Percentiles rank a stretch among this genome's conserved stretches.
phyloP scores from a whole-genome alignment of 2,329 filamentous ascomycete species.

The Cryphonectria carpinicola region DNA sequence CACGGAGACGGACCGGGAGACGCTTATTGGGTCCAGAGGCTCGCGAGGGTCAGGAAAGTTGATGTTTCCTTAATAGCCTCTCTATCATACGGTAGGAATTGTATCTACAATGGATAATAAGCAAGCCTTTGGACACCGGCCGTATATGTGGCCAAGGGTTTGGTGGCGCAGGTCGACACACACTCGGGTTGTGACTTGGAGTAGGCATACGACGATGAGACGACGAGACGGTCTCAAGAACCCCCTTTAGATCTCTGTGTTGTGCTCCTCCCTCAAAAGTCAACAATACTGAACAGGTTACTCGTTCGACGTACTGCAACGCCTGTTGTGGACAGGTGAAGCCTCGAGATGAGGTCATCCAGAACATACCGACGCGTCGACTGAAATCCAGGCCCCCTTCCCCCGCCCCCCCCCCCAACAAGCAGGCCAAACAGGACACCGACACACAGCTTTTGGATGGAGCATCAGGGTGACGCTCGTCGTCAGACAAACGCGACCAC shows the following conservation, averaged over 20 bases:
- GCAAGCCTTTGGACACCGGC: background rate
- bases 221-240: background rate
- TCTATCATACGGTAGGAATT: background rate
- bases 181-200: background rate
- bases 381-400: background rate
- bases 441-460: background rate
- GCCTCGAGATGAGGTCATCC: background rate
- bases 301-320: background rate
- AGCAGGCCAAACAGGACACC: background rate
- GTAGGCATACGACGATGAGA: background rate
- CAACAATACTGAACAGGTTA: background rate
- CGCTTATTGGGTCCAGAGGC: constrained; percentile 3
- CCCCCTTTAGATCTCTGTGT: background rate
- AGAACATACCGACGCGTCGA: background rate
- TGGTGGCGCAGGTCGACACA: background rate
- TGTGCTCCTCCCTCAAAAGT: background rate
- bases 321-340: background rate
- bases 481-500: constrained; percentile 4
- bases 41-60: background rate
- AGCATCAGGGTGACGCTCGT: background rate
- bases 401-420: background rate
- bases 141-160: background rate
- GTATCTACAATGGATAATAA: background rate
- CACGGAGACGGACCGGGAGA: background rate
- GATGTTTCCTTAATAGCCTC: background rate